Conservation (phyloP, 495 filamentous ascomycete species). For the Ramalina intermedia region DNA sequence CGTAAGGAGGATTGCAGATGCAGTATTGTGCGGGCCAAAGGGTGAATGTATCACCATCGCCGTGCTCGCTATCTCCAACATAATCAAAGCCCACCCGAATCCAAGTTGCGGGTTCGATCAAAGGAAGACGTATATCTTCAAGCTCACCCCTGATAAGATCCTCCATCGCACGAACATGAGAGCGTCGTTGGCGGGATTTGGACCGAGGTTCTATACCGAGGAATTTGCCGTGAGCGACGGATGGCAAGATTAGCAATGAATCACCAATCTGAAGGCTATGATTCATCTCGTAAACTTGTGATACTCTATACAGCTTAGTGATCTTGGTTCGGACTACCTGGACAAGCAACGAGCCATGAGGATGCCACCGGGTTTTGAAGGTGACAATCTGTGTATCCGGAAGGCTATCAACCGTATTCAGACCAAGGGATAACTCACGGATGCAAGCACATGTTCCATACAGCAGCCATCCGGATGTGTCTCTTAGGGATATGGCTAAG, state of each 20-base stretch:
- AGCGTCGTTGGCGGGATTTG: background rate
- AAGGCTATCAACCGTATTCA: background rate
- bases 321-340: background rate
- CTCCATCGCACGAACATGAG: no score
- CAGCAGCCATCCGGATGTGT: background rate
- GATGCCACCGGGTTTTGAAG: background rate
- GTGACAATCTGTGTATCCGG: background rate
- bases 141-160: no score
- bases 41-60: constrained; percentile 15
- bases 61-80: background rate
- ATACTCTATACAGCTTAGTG: background rate
- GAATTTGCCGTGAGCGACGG: background rate
- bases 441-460: background rate
- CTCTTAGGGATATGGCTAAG: background rate
- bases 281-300: background rate
- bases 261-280: no score
- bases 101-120: no score
- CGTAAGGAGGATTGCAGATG: constrained; percentile 15
- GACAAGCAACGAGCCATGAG: background rate
- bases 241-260: no score
- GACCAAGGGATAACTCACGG: background rate
- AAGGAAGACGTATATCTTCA: no score
- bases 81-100: no score
- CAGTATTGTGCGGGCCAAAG: constrained; percentile 37
- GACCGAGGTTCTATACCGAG: background rate